Base-by-base conservation (phyloP, 495 filamentous ascomycete species). In the Penicillium cataractarum region DNA sequence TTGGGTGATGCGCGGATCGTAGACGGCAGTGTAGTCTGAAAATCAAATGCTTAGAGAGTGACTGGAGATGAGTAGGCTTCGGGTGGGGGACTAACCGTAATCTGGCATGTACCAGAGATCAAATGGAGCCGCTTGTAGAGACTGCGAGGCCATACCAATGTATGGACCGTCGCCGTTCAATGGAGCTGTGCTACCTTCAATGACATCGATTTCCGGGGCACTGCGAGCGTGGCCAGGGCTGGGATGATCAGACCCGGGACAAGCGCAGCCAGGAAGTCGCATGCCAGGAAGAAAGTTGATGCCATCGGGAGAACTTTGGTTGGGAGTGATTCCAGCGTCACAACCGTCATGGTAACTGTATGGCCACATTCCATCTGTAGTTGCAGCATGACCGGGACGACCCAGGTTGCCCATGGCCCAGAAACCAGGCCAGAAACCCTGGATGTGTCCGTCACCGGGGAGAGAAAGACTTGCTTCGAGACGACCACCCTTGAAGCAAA, bases 401-500 rank as follows among this genome's bases (percentile, higher is more conserved):
- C 84, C 89, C 4, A 91, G 79, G 61, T 91, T 91, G 0, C 89
- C 89, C 88, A 90, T 90, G 0, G 90, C 83, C 90, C 90, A 93
- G 74, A 91, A 90, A 65, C 90, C 90, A 57, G 90, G 90, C 90
- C 90, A 92, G 72, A 92, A 89, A 21, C 90, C 89, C 29, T 85
- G 77, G 27, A 84, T 81, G 44, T 91, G 86, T 6, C 90, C 90
- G 32, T 80, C 70, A 21, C 90, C 90, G 6, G 90, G 90, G 9
- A 92, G 78, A 1, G 90, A 93, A 33, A 90, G 84, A 65, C 87
- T 90, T 13, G 90, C 90, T 76, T 93, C 90, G n/a, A 92, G 72
- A 40, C 87, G 80, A 15, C 90, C 90, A 19, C 90, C 90, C 53
- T 87, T 90, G 73, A 92, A 90, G 71, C 90, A 92, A 46, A 92